Percentiles rank a stretch among this genome's conserved stretches.
Conservation (phyloP, 1,139 yeast species). For the Diutina pseudorugosa region DNA sequence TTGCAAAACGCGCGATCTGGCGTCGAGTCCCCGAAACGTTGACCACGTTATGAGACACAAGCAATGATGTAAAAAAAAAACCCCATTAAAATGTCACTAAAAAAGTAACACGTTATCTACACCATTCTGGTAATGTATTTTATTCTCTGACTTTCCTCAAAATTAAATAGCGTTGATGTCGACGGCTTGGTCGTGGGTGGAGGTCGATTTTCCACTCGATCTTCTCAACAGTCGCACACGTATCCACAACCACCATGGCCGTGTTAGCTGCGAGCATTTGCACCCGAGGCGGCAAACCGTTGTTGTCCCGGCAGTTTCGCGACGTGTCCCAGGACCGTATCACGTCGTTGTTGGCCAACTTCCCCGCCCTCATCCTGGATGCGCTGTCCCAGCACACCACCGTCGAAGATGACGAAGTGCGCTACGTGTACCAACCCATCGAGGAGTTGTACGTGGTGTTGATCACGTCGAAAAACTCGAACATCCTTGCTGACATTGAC, state of each 20-base stretch:
- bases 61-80: no score
- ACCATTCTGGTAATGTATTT: neutral
- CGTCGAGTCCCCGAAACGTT: neutral
- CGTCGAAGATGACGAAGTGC: slow-evolving; percentile 83
- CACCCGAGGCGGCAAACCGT: slow-evolving; percentile 89
- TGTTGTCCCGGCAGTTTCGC: slow-evolving; percentile 84
- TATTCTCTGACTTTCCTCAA: neutral
- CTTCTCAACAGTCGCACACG: neutral
- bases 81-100: neutral
- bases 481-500: slow-evolving; percentile 88
- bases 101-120: neutral
- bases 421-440: slow-evolving; percentile 92
- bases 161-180: neutral
- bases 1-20: neutral
- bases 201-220: neutral
- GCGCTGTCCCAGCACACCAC: slow-evolving; percentile 81
- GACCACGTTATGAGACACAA: neutral
- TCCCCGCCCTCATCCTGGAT: slow-evolving; percentile 69
- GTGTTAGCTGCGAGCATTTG: slow-evolving; percentile 91
- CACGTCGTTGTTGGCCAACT: slow-evolving; percentile 73
- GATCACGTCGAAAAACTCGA: slow-evolving; percentile 83
- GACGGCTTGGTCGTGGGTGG: neutral
- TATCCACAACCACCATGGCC: slow-evolving; percentile 10
- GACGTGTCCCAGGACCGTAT: slow-evolving; percentile 80
- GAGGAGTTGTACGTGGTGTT: slow-evolving; percentile 89